These are phyloP conservation scores for Candida berthetii DNA, from an alignment of 805 yeast species.

Conservation along the genomic window DNA sequence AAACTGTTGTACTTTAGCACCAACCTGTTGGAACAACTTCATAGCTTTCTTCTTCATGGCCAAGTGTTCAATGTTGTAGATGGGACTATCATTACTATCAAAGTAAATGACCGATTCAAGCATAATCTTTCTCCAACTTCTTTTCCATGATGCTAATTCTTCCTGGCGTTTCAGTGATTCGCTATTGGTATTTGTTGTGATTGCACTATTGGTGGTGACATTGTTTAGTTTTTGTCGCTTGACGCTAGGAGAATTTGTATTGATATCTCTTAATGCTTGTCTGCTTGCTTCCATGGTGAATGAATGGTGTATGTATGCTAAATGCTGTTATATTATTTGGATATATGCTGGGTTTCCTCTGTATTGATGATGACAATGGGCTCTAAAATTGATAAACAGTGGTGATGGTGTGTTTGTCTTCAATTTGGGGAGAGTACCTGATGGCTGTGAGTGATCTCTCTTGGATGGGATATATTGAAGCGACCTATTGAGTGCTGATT, in stretches of 20 bases:
- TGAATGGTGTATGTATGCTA: no score
- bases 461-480: no score
- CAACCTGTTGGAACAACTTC: conserved; percentile 27
- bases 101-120: conserved; percentile 50
- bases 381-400: no score
- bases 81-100: conserved; percentile 34
- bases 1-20: conserved; percentile 52
- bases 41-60: conserved; percentile 22
- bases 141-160: conserved; percentile 52
- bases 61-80: conserved; percentile 19
- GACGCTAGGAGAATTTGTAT: conserved; percentile 20
- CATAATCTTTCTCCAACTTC: conserved; percentile 54
- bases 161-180: conserved; percentile 10
- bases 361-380: no score
- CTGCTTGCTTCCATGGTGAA: conserved; percentile 12
- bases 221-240: conserved; percentile 15
- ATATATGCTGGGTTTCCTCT: no score
- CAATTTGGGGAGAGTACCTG: no score
- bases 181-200: conserved; percentile 1
- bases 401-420: no score
- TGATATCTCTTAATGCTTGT: conserved; percentile 16
- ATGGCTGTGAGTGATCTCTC: no score
- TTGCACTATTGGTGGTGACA: conserved; percentile 1
- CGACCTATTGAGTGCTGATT: no score
- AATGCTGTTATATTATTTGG: neutral